These are phyloP conservation scores for Pisolithus marmoratus DNA, from an alignment of 768 basidiomycete genomes.

Conservation along the genomic window DNA sequence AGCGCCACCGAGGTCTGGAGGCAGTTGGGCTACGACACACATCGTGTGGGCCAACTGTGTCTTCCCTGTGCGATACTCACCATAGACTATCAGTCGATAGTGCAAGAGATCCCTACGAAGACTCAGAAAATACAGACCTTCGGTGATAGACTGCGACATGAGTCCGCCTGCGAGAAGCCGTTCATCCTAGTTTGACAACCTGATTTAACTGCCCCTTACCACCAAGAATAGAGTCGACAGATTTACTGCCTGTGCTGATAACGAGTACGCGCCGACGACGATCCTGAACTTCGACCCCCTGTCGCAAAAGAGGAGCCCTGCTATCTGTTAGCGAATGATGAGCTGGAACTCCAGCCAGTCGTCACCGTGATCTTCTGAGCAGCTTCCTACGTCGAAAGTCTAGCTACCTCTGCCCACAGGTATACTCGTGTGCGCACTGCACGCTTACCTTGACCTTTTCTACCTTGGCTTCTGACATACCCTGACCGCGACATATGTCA, in stretches of 20 bases:
- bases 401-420: background rate
- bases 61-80: conserved; percentile 94
- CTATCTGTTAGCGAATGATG: background rate
- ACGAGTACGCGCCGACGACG: conserved; percentile 69
- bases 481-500: conserved; percentile 39
- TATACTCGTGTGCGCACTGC: conserved; percentile 10
- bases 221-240: conserved; percentile 83
- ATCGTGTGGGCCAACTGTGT: conserved; percentile 95
- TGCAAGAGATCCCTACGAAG: background rate
- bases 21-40: conserved; percentile 86
- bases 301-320: conserved; percentile 91
- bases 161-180: conserved; percentile 57
- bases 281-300: conserved; percentile 86
- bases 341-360: background rate
- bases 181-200: background rate
- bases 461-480: conserved; percentile 95
- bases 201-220: conserved; percentile 38
- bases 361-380: conserved; percentile 78
- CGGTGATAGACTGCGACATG: conserved; percentile 90
- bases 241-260: conserved; percentile 93
- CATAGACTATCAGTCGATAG: conserved; percentile 60
- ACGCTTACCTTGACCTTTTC: conserved; percentile 83
- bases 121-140: conserved; percentile 44
- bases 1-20: conserved; percentile 85
- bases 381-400: conserved; percentile 57